phyloP scores from a whole-genome alignment of 768 basidiomycete species.

The Termitomyces sp. region DNA sequence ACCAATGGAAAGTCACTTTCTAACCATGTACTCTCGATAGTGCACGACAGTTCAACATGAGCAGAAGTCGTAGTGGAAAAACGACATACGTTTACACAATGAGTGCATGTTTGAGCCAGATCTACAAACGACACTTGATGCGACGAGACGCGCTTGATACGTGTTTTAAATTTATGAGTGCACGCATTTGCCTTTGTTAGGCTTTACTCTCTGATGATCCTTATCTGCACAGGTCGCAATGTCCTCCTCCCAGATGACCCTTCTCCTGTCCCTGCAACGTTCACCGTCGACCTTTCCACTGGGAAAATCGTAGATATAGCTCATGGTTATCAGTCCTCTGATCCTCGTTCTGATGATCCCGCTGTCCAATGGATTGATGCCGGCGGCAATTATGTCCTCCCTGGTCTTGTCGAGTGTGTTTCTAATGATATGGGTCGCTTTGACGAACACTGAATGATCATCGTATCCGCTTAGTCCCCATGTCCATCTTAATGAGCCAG shows the following conservation, averaged over 20 bases:
- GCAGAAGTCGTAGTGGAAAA: background rate
- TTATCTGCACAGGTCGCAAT: constrained; percentile 47
- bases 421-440: constrained; percentile 3
- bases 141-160: background rate
- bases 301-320: constrained; percentile 59
- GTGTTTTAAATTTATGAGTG: background rate
- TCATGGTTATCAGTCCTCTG: constrained; percentile 23
- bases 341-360: constrained; percentile 24
- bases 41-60: background rate
- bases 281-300: constrained; percentile 49
- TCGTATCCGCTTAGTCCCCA: constrained; percentile 52
- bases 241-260: constrained; percentile 51
- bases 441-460: constrained; percentile 5
- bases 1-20: background rate
- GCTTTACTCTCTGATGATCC: constrained; percentile 1
- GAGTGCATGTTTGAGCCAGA: background rate
- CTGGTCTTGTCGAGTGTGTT: constrained; percentile 78
- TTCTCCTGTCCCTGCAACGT: constrained; percentile 55
- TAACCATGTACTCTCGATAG: background rate
- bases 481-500: constrained; percentile 93
- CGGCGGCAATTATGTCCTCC: constrained; percentile 56
- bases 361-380: constrained; percentile 45
- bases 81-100: background rate
- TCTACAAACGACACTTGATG: background rate
- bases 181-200: background rate